Base-by-base conservation (phyloP, 345 rosid species). In the Sapria himalayana region DNA sequence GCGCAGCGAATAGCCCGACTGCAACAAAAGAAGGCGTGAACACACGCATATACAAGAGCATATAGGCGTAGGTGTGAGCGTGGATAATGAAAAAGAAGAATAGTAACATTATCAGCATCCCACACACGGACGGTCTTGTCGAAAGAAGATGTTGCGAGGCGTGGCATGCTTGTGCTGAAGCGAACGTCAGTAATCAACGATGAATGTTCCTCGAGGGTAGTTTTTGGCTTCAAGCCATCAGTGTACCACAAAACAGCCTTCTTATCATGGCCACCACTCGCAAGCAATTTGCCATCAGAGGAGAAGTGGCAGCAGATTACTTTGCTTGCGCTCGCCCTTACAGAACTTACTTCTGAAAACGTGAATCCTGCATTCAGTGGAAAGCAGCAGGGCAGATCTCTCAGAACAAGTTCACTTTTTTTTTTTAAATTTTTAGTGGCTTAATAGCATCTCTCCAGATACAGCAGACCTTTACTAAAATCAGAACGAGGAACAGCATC, bases 101-200 rank as follows among this genome's bases (percentile, higher is more conserved):
- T 25, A 32, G 74, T 64, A 35, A 89, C 98, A 58, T 70, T 82
- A 58, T 82, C 98, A 52, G 81, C 93, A 50, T 89, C 98, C 98
- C 98, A 89, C 49, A 89, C 95, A 56, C 84, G 65, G 65, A 89
- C 98, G 48, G 93, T 76, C 63, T 82, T 82, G 69, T 89, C 98
- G 36, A 72, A 89, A 9, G 98, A 89, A 35, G 98, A 82, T 29
- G 98, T 89, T 22, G 95, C 98, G 45, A 89, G 77, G 15, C 85
- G 86, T 25, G 92, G 50, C 69, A 64, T 66, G 78, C 72, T 79
- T 12, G 94, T 85, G 59, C 95, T 79, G 57, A 89, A 89, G 43
- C 98, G 98, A 33, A 89, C 72, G 48, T 89, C 98, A 2, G 94
- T 89, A 45, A 89, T 82, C 64, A 71, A 49, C 19, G 63, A 41